Conservation (phyloP, 2,329 filamentous ascomycete genomes). For the Neofusicoccum sp. region DNA sequence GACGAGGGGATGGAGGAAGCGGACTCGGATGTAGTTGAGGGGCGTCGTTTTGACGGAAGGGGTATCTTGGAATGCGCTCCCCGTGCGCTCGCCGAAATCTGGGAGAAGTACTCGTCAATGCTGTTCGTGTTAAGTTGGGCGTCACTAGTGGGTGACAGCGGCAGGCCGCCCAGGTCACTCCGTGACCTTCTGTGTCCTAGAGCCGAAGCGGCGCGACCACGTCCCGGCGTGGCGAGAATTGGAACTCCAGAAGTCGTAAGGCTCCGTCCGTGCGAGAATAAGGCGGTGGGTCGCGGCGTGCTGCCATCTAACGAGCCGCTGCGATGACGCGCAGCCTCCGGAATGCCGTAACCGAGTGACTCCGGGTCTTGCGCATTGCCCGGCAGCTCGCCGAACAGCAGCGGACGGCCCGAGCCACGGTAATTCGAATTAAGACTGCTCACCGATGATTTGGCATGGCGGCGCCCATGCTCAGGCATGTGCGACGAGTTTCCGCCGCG, state of each 20-base stretch:
- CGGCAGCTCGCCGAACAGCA: constrained; percentile 21
- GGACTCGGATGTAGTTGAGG: constrained; percentile 39
- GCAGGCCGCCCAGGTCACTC: constrained; percentile 17
- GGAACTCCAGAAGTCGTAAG: constrained; percentile 12
- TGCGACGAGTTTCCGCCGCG: constrained; percentile 12
- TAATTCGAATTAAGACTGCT: constrained; percentile 16
- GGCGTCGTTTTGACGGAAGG: constrained; percentile 25
- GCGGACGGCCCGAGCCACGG: constrained; percentile 9
- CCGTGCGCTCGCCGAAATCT: constrained; percentile 17
- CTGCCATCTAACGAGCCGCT: constrained; percentile 18
- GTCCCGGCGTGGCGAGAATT: neutral
- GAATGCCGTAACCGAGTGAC: constrained; percentile 11
- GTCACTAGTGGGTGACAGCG: constrained; percentile 14
- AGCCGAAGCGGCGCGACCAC: constrained; percentile 15
- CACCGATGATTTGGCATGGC: constrained; percentile 18
- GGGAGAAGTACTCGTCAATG: constrained; percentile 20
- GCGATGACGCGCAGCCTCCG: constrained; percentile 11
- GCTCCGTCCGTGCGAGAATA: constrained; percentile 18
- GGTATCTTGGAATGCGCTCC: constrained; percentile 18
- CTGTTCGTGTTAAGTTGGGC: constrained; percentile 13
- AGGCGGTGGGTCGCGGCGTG: constrained; percentile 16
- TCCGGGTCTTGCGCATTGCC: neutral
- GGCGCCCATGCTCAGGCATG: constrained; percentile 10
- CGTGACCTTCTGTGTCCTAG: constrained; percentile 19
- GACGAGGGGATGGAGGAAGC: constrained; percentile 38